Evolutionary conservation across 2,329 filamentous ascomycete species (phyloP), one percentile per base, ranked within the genome.

Genomic region (Sphaerulina populicola): DNA sequence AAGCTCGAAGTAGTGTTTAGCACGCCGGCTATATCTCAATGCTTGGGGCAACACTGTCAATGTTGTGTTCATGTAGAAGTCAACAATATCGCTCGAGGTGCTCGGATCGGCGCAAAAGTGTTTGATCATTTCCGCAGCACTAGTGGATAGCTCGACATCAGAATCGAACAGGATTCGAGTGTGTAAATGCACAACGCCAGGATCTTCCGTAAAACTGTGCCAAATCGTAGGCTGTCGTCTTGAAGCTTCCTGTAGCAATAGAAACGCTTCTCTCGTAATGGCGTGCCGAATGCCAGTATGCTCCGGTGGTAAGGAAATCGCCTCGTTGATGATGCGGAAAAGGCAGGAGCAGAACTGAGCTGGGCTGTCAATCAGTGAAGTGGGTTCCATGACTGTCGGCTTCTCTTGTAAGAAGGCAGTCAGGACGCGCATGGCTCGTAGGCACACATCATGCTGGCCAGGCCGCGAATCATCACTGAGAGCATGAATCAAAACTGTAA

Each of bases 181-280:
- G 66, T 73, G 71, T 62, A 73, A 49, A 56, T 70, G 49, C 59
- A 65, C 31, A 61, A 70, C 55, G 52, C 42, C 37, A 8, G 46
- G 23, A 30, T 60, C 44, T n/a, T 48, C 42, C 6, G 38, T 53
- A 47, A 64, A 60, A 18, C 45, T 39, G 6, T 49, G 37, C 61
- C 61, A 64, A 44, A 72, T 64, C 6, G 66, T 66, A 48, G 64
- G 30, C 30, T 55, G 42, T 8, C 45, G 44, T 47, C 60, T 47
- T 18, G 51, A 52, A 21, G 48, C 49, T 44, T 56, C 49, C 33
- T 52, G 53, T 27, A 52, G 33, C 23, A 55, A 39, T 33, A 41
- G 44, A 15, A 51, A 51, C 9, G 21, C 38, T 9, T 41, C 33
- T 14, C 48, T 52, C 10, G 50, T 41, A 10, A 54, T 31, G 10